A percentile compares a stretch with the other conserved stretches of the same genome.
Evolutionary conservation across 805 yeast genomes (phyloP).

Genomic region (Metschnikowia vanudenii): DNA sequence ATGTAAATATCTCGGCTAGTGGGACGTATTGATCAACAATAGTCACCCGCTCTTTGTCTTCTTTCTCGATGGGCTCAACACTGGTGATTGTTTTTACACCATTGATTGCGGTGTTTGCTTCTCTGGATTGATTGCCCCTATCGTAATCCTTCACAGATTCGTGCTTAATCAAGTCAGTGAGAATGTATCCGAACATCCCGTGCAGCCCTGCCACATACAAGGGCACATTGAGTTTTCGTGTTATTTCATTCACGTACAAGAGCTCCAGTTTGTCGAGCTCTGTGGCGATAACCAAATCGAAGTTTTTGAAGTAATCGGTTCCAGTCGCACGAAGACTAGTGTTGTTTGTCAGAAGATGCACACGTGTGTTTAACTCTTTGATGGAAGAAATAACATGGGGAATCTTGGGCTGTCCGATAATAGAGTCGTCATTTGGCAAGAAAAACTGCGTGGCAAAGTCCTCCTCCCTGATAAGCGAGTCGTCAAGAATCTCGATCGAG

Average conservation of each 20-base stretch:
- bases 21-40: constrained; percentile 39
- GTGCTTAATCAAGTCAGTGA: constrained; percentile 74
- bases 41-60: constrained; percentile 43
- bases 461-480: constrained; percentile 48
- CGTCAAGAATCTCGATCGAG: constrained; percentile 66
- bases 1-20: constrained; percentile 32
- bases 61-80: constrained; percentile 32
- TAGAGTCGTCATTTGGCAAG: constrained; percentile 48
- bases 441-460: constrained; percentile 80
- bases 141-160: constrained; percentile 52
- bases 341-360: constrained; percentile 49
- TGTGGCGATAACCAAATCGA: constrained; percentile 74
- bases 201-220: constrained; percentile 66
- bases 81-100: constrained; percentile 33
- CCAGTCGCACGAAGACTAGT: constrained; percentile 19
- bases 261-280: constrained; percentile 50
- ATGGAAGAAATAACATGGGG: constrained; percentile 56
- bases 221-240: constrained; percentile 60
- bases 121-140: constrained; percentile 42
- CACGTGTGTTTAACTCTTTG: constrained; percentile 78
- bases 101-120: constrained; percentile 52
- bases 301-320: constrained; percentile 46
- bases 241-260: constrained; percentile 47
- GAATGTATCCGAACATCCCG: constrained; percentile 82
- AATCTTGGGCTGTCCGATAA: constrained; percentile 56